Evolutionary conservation across 2,329 filamentous ascomycete genomes (phyloP).

Genomic region (Elsinoe perseae): DNA sequence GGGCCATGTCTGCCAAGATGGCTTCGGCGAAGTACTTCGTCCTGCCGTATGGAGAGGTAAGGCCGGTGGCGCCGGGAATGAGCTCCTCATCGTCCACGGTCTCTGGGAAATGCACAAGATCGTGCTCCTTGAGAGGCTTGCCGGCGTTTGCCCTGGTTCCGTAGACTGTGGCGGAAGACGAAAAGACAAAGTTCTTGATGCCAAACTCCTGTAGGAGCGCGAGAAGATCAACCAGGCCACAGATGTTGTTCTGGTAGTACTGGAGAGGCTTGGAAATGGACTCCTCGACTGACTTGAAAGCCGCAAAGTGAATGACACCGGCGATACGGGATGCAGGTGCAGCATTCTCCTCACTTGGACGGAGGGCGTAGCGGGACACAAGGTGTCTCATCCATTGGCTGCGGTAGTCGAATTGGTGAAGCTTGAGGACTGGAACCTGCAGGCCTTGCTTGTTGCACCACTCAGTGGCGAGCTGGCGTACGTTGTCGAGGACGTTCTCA

Average conservation of each 20-base stretch:
- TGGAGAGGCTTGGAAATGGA: constrained; percentile 53
- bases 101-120: constrained; percentile 31
- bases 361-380: constrained; percentile 27
- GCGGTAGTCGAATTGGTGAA: constrained; percentile 34
- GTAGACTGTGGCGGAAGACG: constrained; percentile 60
- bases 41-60: constrained; percentile 59
- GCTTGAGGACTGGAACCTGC: constrained; percentile 38
- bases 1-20: constrained; percentile 55
- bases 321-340: constrained; percentile 44
- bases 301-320: constrained; percentile 63
- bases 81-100: constrained; percentile 35
- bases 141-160: constrained; percentile 33
- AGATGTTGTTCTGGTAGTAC: constrained; percentile 63
- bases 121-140: constrained; percentile 22
- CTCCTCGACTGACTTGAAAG: constrained; percentile 58
- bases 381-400: constrained; percentile 32
- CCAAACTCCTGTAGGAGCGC: constrained; percentile 49
- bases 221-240: constrained; percentile 54
- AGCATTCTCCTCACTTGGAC: constrained; percentile 21
- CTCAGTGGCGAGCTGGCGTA: constrained; percentile 31
- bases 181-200: constrained; percentile 61
- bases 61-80: constrained; percentile 43
- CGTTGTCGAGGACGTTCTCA: constrained; percentile 32
- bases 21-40: constrained; percentile 63
- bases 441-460: constrained; percentile 34